phyloP scores from a whole-genome alignment of 192 early-diverging fungal species.

The Bifiguratus adelaidae region DNA sequence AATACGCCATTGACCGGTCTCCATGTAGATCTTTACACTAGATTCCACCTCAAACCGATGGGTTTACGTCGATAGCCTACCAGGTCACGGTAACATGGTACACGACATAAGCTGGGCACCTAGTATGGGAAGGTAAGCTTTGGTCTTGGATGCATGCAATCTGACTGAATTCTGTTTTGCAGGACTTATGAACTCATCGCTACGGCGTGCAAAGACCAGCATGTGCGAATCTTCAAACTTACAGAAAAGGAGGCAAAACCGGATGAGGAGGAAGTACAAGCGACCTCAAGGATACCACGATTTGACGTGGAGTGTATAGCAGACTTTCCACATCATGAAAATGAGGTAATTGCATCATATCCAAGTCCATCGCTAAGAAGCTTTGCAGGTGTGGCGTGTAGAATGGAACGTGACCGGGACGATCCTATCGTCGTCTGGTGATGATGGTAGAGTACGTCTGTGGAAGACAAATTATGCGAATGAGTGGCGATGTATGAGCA shows the following conservation, averaged over 20 bases:
- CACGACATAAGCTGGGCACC: conserved; percentile 64
- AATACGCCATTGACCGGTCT: neutral
- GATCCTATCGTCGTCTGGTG: conserved; percentile 64
- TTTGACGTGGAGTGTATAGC: conserved; percentile 46
- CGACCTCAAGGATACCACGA: conserved; percentile 3
- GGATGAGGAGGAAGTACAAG: neutral
- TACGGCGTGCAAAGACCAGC: conserved; percentile 65
- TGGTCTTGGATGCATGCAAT: neutral
- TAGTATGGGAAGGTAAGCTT: conserved; percentile 44
- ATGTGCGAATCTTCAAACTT: conserved; percentile 70
- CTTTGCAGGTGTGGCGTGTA: conserved; percentile 60
- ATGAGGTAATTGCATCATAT: conserved; percentile 38
- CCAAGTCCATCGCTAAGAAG: neutral
- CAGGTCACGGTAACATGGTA: conserved; percentile 49
- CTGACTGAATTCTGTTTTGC: neutral
- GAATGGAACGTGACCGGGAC: conserved; percentile 85
- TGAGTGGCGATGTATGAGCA: conserved; percentile 52
- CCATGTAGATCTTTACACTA: conserved; percentile 41
- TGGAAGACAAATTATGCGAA: conserved; percentile 58
- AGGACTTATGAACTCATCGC: conserved; percentile 76
- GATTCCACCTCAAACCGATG: conserved; percentile 37
- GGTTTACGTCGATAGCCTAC: conserved; percentile 42
- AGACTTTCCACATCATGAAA: conserved; percentile 50
- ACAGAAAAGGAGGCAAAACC: conserved; percentile 20
- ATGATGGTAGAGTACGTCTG: conserved; percentile 71